phyloP scores from a whole-genome alignment of 2,329 filamentous ascomycete species.

The Pseudogymnoascus sp. region DNA sequence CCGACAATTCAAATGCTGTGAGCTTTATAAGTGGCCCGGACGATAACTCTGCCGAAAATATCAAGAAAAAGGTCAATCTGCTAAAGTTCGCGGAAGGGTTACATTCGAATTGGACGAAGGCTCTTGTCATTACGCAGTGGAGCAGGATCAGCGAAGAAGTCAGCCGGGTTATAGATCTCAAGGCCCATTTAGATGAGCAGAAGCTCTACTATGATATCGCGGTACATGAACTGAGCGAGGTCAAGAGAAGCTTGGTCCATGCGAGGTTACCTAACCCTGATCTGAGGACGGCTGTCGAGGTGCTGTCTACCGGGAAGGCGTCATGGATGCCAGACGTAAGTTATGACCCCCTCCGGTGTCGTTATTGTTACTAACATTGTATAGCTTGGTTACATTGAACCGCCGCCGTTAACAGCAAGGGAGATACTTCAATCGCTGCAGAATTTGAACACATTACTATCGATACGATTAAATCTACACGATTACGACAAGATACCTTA shows the following conservation, averaged over 20 bases:
- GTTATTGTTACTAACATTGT: constrained; percentile 17
- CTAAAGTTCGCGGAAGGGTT: constrained; percentile 71
- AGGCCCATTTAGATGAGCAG: constrained; percentile 60
- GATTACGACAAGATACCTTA: constrained; percentile 67
- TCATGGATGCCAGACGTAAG: constrained; percentile 71
- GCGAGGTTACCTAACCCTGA: constrained; percentile 84
- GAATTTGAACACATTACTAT: constrained; percentile 75
- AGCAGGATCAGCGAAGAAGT: constrained; percentile 69
- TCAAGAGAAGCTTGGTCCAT: constrained; percentile 63
- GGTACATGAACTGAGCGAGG: constrained; percentile 55
- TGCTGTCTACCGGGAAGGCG: constrained; percentile 69
- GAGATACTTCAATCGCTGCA: constrained; percentile 67
- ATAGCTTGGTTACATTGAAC: constrained; percentile 67
- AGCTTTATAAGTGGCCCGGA: constrained; percentile 35
- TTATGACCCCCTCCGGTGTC: constrained; percentile 17
- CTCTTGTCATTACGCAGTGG: constrained; percentile 86
- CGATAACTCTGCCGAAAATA: constrained; percentile 55
- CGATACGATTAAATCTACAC: constrained; percentile 73
- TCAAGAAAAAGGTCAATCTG: constrained; percentile 66
- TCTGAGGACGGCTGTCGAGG: constrained; percentile 76
- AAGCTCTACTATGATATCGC: constrained; percentile 51
- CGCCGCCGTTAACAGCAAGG: constrained; percentile 59
- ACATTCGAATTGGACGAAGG: constrained; percentile 85
- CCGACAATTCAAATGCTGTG: constrained; percentile 43
- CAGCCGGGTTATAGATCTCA: constrained; percentile 80